These are phyloP conservation scores for Scedosporium apiospermum DNA, from an alignment of 2,329 filamentous ascomycete genomes.

Conservation along the genomic window DNA sequence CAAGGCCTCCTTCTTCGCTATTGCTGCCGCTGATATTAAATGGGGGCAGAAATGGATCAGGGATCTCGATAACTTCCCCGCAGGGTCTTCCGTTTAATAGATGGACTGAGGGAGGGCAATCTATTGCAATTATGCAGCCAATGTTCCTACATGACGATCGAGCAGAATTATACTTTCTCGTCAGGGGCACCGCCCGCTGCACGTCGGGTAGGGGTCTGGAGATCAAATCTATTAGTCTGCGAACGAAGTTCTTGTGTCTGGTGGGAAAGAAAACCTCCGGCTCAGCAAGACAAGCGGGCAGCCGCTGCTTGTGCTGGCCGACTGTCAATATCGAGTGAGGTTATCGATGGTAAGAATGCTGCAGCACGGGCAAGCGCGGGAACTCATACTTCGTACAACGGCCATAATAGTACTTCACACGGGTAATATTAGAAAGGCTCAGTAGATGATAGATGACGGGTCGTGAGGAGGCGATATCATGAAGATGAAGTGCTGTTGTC, in stretches of 20 bases:
- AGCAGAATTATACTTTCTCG: not conserved
- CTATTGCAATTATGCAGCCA: not conserved
- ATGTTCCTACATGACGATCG: not conserved
- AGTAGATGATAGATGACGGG: too few relatives aligned
- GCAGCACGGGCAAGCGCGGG: not conserved
- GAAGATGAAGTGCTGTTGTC: not conserved
- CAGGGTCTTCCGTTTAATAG: not conserved
- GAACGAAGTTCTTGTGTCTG: not conserved
- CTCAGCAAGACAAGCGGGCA: not conserved
- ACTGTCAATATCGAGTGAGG: too few relatives aligned
- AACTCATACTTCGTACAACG: not conserved
- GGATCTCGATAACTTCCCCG: too few relatives aligned
- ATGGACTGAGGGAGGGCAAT: not conserved
- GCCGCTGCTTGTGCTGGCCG: too few relatives aligned
- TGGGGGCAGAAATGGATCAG: too few relatives aligned
- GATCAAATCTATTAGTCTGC: too few relatives aligned
- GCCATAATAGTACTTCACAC: too few relatives aligned
- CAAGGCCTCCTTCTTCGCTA: too few relatives aligned
- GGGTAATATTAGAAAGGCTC: too few relatives aligned
- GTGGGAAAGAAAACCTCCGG: not conserved
- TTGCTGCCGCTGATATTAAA: not conserved
- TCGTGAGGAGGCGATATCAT: too few relatives aligned
- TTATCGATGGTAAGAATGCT: too few relatives aligned
- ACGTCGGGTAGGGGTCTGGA: not conserved
- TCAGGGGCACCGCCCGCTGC: not conserved